A percentile compares a stretch with the other conserved stretches of the same genome.
Evolutionary conservation across 164 flowering plant species (phyloP).

Genomic region (Protea cynaroides): DNA sequence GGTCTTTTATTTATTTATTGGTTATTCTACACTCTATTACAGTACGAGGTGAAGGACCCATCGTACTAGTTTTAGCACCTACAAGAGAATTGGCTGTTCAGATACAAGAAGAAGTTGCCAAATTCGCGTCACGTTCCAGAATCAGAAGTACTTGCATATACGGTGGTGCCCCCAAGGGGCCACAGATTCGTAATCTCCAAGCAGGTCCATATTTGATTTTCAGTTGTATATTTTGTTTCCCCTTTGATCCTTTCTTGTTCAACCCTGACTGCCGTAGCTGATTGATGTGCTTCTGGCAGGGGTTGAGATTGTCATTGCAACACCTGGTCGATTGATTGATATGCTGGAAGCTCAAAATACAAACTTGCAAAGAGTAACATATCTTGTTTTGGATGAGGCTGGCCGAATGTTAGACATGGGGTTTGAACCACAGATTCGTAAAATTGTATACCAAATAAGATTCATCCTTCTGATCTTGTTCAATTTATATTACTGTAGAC

Average conservation of each 20-base stretch:
- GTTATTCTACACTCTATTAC: constrained; percentile 1
- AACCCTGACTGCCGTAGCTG: not conserved
- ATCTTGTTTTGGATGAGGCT: constrained; percentile 1
- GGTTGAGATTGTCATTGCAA: not conserved
- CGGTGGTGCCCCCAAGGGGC: constrained; percentile 87
- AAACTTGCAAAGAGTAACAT: not conserved
- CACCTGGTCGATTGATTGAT: not conserved
- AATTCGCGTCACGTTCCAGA: constrained; percentile 47
- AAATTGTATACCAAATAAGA: not conserved
- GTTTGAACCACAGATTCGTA: not conserved
- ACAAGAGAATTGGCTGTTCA: constrained; percentile 82
- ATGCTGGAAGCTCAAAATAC: not conserved
- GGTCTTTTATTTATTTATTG: not conserved
- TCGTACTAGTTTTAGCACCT: constrained; percentile 66
- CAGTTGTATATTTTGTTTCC: not conserved
- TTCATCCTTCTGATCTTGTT: not conserved
- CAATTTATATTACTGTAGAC: not conserved
- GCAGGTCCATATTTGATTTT: constrained; percentile 33
- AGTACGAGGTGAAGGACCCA: constrained; percentile 74
- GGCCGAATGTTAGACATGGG: constrained; percentile 1
- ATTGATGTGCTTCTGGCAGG: not conserved
- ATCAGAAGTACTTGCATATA: constrained; percentile 63
- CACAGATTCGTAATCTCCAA: constrained; percentile 74
- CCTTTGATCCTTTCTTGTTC: not conserved
- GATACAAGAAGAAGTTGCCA: constrained; percentile 62